These are phyloP conservation scores for Bipolaris bicolor DNA, from an alignment of 2,329 filamentous ascomycete genomes.

Conservation along the genomic window DNA sequence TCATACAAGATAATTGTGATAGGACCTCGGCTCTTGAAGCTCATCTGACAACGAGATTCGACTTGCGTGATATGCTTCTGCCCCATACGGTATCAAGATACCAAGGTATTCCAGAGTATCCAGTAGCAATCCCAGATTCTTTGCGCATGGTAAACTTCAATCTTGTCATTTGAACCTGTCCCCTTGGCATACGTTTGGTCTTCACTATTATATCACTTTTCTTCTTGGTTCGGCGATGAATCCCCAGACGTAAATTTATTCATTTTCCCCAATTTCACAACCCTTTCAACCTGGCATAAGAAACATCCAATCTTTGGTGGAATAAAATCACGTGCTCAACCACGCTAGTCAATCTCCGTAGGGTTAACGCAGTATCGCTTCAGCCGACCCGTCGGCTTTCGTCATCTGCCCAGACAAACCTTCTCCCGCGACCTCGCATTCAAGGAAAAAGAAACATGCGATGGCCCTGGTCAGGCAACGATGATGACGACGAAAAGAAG, in stretches of 20 bases:
- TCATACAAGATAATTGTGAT: neutral
- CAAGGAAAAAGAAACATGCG: constrained; percentile 44
- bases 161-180: too few relatives aligned
- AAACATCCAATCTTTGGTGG: neutral
- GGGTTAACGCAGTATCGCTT: constrained; percentile 1
- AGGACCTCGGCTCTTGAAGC: neutral
- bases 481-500: constrained; percentile 39
- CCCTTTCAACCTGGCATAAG: neutral
- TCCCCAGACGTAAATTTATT: neutral
- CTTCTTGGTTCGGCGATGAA: too few relatives aligned
- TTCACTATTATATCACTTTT: neutral
- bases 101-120: neutral
- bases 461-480: constrained; percentile 50
- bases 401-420: neutral
- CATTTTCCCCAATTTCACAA: neutral
- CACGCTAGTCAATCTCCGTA: constrained; percentile 1
- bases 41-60: neutral
- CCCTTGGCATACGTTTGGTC: neutral
- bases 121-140: neutral
- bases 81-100: neutral
- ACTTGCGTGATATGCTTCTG: neutral
- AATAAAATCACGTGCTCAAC: neutral
- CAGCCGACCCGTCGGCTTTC: constrained; percentile 6
- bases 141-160: neutral
- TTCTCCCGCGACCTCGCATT: constrained; percentile 29